These are phyloP conservation scores for Raddia distichophylla DNA, from an alignment of 176 grass and related monocot genomes.

Conservation along the genomic window DNA sequence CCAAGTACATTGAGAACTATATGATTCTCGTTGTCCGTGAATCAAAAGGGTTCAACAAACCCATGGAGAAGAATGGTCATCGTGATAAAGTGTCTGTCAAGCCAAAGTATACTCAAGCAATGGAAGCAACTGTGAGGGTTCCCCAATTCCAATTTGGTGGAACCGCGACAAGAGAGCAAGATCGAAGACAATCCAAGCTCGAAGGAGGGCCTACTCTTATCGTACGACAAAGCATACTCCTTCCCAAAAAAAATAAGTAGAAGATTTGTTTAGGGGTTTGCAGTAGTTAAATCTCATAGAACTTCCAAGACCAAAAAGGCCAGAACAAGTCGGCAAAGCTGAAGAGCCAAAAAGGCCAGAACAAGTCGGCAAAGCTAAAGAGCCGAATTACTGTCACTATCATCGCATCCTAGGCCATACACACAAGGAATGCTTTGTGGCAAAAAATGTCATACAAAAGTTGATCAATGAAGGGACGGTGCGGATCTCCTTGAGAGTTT, in stretches of 20 bases:
- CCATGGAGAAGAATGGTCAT: not conserved
- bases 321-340: no score
- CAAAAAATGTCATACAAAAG: no score
- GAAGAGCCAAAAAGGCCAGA: not conserved
- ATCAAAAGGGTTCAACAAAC: not conserved
- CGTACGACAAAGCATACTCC: no score
- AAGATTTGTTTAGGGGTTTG: not conserved
- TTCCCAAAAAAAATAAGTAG: not conserved
- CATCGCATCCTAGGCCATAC: no score
- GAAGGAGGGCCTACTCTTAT: not conserved
- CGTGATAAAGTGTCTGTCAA: not conserved
- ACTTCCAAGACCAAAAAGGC: not conserved
- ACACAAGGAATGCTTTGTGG: no score
- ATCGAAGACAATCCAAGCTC: fast-evolving
- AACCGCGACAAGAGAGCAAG: no score
- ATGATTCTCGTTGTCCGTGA: no score
- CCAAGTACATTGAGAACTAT: not conserved
- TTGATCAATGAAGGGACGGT: no score
- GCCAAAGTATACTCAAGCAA: not conserved
- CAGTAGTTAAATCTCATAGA: not conserved
- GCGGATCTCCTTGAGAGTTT: no score
- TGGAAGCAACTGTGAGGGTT: not conserved
- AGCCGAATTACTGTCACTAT: no score
- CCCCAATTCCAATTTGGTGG: no score
- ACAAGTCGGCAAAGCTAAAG: no score